phyloP scores from a whole-genome alignment of 495 filamentous ascomycete species.

The Thermochaetoides thermophila region DNA sequence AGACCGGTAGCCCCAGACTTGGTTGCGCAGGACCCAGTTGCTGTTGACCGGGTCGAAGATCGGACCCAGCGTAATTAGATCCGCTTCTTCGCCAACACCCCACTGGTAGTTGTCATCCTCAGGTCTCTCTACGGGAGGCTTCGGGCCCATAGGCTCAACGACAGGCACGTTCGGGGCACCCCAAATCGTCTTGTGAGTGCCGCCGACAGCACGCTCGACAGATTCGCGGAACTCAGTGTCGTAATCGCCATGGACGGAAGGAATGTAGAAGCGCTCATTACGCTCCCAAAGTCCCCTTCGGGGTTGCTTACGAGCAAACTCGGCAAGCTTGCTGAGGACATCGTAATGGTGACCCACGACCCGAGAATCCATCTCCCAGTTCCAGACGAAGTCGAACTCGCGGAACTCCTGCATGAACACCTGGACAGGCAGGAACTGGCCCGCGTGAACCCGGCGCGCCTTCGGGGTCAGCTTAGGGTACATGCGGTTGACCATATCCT shows the following conservation, averaged over 20 bases:
- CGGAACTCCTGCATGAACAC: conserved; percentile 53
- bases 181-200: conserved; percentile 39
- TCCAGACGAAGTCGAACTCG: conserved; percentile 63
- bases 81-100: conserved; percentile 65
- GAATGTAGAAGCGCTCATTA: conserved; percentile 57
- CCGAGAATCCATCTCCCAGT: conserved; percentile 61
- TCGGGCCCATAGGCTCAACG: conserved; percentile 44
- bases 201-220: conserved; percentile 30
- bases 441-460: conserved; percentile 25
- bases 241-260: conserved; percentile 44
- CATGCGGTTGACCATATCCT: conserved; percentile 37
- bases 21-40: conserved; percentile 45
- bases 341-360: conserved; percentile 59
- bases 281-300: conserved; percentile 61
- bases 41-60: conserved; percentile 54
- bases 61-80: conserved; percentile 55
- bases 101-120: conserved; percentile 50
- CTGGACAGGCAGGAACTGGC: conserved; percentile 46
- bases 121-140: conserved; percentile 36
- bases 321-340: conserved; percentile 42
- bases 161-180: conserved; percentile 38
- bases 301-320: conserved; percentile 48
- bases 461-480: conserved; percentile 38
- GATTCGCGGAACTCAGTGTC: conserved; percentile 35
- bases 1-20: conserved; percentile 47